Conservation (phyloP, 208 protist genomes). For the Leishmania arabica region DNA sequence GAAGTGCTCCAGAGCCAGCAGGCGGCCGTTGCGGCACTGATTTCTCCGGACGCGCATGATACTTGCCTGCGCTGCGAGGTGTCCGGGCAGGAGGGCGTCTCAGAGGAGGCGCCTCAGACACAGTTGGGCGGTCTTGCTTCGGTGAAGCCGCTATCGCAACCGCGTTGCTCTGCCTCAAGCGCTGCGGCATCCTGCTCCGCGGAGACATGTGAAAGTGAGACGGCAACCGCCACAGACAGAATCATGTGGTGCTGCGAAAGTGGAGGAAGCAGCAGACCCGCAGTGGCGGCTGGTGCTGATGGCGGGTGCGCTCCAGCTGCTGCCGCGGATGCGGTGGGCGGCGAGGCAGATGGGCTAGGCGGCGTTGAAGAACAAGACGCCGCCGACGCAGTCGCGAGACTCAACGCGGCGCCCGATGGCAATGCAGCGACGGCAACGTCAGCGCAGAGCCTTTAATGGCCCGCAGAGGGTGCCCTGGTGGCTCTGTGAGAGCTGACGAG, state of each 20-base stretch:
- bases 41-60: not conserved
- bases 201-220: not conserved
- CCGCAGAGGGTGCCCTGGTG: not conserved
- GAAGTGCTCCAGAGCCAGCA: constrained; percentile 19
- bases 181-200: not conserved
- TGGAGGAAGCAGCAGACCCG: not conserved
- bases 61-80: not conserved
- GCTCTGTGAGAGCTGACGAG: not conserved
- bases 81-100: not conserved
- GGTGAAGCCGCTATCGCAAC: not conserved
- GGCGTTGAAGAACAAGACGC: not conserved
- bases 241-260: not conserved
- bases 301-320: not conserved
- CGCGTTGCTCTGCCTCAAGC: not conserved
- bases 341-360: not conserved
- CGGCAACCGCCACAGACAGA: not conserved
- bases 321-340: not conserved
- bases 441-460: not conserved
- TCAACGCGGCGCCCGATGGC: not conserved
- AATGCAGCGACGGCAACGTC: not conserved
- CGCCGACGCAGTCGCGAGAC: not conserved
- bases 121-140: not conserved
- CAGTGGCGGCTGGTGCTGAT: not conserved
- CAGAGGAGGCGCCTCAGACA: not conserved
- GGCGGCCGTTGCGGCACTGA: constrained; percentile 5